phyloP scores from a whole-genome alignment of 257 asterid species.

The Capsicum pubescens region DNA sequence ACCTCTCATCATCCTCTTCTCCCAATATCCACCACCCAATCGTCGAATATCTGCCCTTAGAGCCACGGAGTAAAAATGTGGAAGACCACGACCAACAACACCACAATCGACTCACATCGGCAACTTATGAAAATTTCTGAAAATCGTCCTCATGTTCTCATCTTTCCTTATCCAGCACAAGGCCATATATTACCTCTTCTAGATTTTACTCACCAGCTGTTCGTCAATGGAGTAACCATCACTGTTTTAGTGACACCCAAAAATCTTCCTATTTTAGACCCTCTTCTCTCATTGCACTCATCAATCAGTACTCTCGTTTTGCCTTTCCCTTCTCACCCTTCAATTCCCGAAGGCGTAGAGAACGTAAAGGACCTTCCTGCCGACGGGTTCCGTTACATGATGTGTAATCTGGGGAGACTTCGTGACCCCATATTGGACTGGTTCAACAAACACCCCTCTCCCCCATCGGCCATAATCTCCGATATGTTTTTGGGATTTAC shows the following conservation, averaged over 20 bases:
- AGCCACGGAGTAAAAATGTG: too few species aligned
- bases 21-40: neutral
- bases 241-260: conserved; percentile 79
- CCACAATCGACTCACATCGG: too few species aligned
- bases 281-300: conserved; percentile 61
- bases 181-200: conserved; percentile 87
- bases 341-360: conserved; percentile 72
- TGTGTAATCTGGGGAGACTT: conserved; percentile 49
- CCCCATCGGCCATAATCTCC: conserved; percentile 69
- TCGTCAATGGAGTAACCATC: conserved; percentile 55
- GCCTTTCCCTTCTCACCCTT: conserved; percentile 64
- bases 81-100: neutral
- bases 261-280: conserved; percentile 55
- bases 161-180: conserved; percentile 88
- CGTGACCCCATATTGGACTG: conserved; percentile 53
- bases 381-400: conserved; percentile 54
- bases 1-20: neutral
- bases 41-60: neutral
- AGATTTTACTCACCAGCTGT: conserved; percentile 64
- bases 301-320: conserved; percentile 61
- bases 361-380: conserved; percentile 70
- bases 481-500: conserved; percentile 83
- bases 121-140: neutral
- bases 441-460: conserved; percentile 66
- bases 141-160: conserved; percentile 52